Percentiles rank a stretch among this genome's conserved stretches.
phyloP scores from a whole-genome alignment of 495 filamentous ascomycete genomes.

The Penicillium steckii region DNA sequence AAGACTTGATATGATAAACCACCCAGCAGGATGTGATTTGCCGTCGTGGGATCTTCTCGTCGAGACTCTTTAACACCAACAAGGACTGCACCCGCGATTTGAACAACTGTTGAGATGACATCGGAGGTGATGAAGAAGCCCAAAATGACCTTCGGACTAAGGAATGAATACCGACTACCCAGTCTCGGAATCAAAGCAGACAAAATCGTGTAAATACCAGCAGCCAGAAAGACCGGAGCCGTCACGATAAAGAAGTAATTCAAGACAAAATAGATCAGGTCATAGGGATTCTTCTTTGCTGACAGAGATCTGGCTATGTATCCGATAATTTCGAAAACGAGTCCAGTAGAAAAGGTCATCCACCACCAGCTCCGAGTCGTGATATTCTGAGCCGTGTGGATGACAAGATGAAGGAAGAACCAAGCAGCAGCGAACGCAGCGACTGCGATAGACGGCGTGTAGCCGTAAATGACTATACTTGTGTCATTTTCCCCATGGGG shows the following conservation, averaged over 20 bases:
- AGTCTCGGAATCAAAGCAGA: constrained; percentile 39
- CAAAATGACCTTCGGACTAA: constrained; percentile 10
- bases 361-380: constrained; percentile 19
- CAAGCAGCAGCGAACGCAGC: constrained; percentile 15
- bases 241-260: constrained; percentile 61
- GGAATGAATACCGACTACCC: constrained; percentile 25
- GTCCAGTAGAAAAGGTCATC: constrained; percentile 44
- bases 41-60: constrained; percentile 38
- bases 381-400: constrained; percentile 7
- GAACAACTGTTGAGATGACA: constrained; percentile 48
- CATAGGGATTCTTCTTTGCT: constrained; percentile 44
- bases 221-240: constrained; percentile 55
- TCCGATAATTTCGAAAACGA: constrained; percentile 47
- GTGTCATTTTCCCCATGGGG: constrained; percentile 10
- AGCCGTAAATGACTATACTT: constrained; percentile 15
- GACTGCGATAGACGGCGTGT: constrained; percentile 13
- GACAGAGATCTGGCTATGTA: constrained; percentile 42
- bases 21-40: constrained; percentile 51
- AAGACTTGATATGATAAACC: constrained; percentile 51
- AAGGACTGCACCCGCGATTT: constrained; percentile 49
- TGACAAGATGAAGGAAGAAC: constrained; percentile 13
- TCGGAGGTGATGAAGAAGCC: constrained; percentile 44
- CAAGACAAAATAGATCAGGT: constrained; percentile 51
- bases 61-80: constrained; percentile 44
- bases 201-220: constrained; percentile 51